A percentile compares a stretch with the other conserved stretches of the same genome.
Evolutionary conservation across 2,329 filamentous ascomycete species (phyloP).

Genomic region (Cryphonectria nitschkei): DNA sequence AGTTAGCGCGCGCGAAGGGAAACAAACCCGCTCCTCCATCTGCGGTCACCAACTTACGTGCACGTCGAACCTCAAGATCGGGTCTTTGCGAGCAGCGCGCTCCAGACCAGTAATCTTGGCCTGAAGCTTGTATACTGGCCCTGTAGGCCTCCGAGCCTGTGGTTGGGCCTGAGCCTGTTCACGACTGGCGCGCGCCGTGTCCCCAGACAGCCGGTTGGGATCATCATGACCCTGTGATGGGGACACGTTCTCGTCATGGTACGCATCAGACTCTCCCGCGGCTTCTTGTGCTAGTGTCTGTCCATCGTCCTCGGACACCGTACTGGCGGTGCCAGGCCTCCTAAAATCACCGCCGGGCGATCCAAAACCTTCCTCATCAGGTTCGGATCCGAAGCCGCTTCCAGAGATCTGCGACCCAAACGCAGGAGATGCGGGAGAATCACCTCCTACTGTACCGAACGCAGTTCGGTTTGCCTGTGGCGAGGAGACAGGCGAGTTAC

Average conservation of each 20-base stretch:
- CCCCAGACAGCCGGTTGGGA: conserved; percentile 33
- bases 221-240: conserved; percentile 30
- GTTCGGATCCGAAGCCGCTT: conserved; percentile 47
- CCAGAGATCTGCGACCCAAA: conserved; percentile 45
- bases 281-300: conserved; percentile 39
- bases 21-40: background rate
- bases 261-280: conserved; percentile 30
- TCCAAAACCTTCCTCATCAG: conserved; percentile 41
- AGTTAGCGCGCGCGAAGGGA: conserved; percentile 21
- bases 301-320: conserved; percentile 48
- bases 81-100: conserved; percentile 92
- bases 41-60: conserved; percentile 67
- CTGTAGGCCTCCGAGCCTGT: conserved; percentile 60
- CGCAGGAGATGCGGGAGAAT: conserved; percentile 45
- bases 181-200: conserved; percentile 32
- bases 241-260: conserved; percentile 21
- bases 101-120: conserved; percentile 95
- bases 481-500: conserved; percentile 55
- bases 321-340: conserved; percentile 52
- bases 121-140: conserved; percentile 81
- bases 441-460: conserved; percentile 47
- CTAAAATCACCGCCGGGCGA: conserved; percentile 46
- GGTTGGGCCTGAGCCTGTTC: conserved; percentile 52
- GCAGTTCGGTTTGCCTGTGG: conserved; percentile 50
- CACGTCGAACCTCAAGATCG: conserved; percentile 92